Conservation (phyloP, 2,329 filamentous ascomycete species). For the Pseudocercospora musae region DNA sequence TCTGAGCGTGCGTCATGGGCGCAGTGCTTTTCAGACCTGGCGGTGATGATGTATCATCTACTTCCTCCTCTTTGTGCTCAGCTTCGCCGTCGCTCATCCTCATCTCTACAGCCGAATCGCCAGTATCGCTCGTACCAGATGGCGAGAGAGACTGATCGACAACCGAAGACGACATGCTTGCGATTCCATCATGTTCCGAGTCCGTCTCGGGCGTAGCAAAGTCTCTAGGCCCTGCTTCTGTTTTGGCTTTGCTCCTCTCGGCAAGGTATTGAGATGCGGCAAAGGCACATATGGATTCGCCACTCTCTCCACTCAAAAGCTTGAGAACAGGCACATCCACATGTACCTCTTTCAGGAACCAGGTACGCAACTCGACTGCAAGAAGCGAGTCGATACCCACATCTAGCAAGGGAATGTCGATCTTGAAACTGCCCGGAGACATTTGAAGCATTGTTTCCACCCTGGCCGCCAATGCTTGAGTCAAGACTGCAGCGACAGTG, state of each 20-base stretch:
- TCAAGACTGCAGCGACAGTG: constrained; percentile 12
- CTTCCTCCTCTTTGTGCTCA: constrained; percentile 1
- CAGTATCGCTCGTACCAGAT: constrained; percentile 6
- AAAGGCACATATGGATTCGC: constrained; percentile 13
- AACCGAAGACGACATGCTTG: constrained; percentile 2
- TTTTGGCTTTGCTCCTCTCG: constrained; percentile 10
- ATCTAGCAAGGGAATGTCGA: constrained; percentile 26
- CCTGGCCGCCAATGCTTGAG: constrained; percentile 12
- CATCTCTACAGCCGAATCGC: constrained; percentile 7
- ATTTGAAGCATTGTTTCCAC: constrained; percentile 22
- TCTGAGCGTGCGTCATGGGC: constrained; percentile 22
- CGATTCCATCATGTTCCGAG: neutral
- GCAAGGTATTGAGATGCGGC: constrained; percentile 17
- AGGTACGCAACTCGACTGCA: constrained; percentile 44
- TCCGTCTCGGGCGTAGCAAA: neutral
- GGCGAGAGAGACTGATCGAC: neutral
- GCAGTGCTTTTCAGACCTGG: constrained; percentile 12
- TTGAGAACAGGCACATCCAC: constrained; percentile 49
- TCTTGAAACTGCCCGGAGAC: constrained; percentile 11
- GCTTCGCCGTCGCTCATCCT: constrained; percentile 13
- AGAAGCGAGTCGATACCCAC: constrained; percentile 40
- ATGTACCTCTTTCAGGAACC: constrained; percentile 48
- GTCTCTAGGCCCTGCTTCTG: neutral
- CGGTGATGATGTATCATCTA: neutral
- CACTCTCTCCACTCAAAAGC: constrained; percentile 30